Conservation (phyloP, 164 flowering plant genomes). For the Berberis thunbergii region DNA sequence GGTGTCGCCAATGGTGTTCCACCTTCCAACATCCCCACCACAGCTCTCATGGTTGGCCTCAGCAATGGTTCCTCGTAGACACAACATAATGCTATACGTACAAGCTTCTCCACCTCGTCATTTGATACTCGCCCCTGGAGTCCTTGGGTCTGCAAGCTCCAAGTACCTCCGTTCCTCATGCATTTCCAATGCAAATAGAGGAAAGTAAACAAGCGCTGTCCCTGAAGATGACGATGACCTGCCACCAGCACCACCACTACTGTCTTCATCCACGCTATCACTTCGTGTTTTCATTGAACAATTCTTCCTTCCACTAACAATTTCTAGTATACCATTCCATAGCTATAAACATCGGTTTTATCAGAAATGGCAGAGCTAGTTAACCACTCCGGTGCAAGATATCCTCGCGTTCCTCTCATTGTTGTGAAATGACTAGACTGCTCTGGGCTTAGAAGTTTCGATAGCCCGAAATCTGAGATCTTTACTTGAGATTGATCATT, state of each 20-base stretch:
- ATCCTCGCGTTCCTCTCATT: conserved; percentile 93
- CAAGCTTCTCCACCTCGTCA: conserved; percentile 64
- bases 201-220: conserved; percentile 46
- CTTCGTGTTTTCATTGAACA: conserved; percentile 29
- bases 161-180: conserved; percentile 66
- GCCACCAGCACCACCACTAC: conserved; percentile 15
- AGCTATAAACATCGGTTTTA: conserved; percentile 90
- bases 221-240: conserved; percentile 30
- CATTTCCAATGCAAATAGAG: conserved; percentile 73
- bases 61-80: conserved; percentile 76
- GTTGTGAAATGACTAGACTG: conserved; percentile 74
- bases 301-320: conserved; percentile 79
- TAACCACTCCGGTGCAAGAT: conserved; percentile 96
- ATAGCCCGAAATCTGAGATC: conserved; percentile 86
- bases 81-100: conserved; percentile 77
- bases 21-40: conserved; percentile 88
- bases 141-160: conserved; percentile 72
- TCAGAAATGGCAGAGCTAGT: conserved; percentile 82
- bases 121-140: conserved; percentile 51
- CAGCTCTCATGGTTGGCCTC: conserved; percentile 67
- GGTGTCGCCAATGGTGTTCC: conserved; percentile 37
- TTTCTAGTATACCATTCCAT: conserved; percentile 87
- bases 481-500: conserved; percentile 60
- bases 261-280: conserved; percentile 22
- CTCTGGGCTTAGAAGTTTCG: conserved; percentile 65